These are phyloP conservation scores for Ilyonectria robusta DNA, from an alignment of 2,329 filamentous ascomycete genomes.

Conservation along the genomic window DNA sequence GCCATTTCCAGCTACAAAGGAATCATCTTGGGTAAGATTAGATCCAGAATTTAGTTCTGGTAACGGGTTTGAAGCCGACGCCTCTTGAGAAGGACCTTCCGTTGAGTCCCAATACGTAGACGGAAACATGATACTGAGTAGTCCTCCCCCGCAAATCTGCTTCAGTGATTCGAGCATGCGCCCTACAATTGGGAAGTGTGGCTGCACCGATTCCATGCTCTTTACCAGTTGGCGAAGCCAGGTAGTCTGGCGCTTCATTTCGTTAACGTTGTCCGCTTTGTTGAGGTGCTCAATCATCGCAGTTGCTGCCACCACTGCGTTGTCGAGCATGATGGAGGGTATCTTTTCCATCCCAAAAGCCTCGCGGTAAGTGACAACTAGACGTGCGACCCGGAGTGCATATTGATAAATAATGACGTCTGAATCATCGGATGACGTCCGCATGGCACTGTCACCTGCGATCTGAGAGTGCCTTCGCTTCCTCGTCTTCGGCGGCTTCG, in stretches of 20 bases:
- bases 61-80: background rate
- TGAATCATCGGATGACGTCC: background rate
- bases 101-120: background rate
- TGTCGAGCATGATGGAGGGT: slow-evolving; percentile 34
- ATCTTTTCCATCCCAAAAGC: slow-evolving; percentile 32
- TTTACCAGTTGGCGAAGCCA: slow-evolving; percentile 30
- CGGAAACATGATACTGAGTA: slow-evolving; percentile 1
- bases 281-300: slow-evolving; percentile 22
- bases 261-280: background rate
- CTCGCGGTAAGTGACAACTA: slow-evolving; percentile 31
- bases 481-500: background rate
- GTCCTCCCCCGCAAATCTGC: slow-evolving; percentile 9
- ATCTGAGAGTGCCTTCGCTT: slow-evolving; percentile 22
- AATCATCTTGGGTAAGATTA: too few relatives aligned
- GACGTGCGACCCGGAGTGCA: slow-evolving; percentile 24
- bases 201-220: slow-evolving; percentile 27
- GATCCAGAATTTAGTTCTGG: too few relatives aligned
- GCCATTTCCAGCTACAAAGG: too few relatives aligned
- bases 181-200: slow-evolving; percentile 28
- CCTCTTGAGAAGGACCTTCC: background rate
- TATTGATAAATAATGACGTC: slow-evolving; percentile 18
- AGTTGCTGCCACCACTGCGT: slow-evolving; percentile 28
- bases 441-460: background rate
- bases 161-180: slow-evolving; percentile 29
- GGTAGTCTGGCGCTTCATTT: slow-evolving; percentile 1